Conservation (phyloP, 2,329 filamentous ascomycete genomes). For the Sordariomycetes sp. region DNA sequence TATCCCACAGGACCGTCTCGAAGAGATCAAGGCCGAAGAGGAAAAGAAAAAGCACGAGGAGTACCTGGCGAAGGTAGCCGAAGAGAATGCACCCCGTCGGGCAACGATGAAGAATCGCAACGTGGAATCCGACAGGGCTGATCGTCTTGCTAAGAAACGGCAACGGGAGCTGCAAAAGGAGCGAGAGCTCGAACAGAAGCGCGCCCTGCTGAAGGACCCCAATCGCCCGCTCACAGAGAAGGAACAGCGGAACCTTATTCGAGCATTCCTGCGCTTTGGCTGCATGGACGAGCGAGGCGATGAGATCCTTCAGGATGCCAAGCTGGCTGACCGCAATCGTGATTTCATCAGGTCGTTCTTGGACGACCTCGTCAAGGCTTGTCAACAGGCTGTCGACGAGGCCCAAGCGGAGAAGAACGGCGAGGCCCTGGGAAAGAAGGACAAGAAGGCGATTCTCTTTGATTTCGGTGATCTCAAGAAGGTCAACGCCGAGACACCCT, state of each 20-base stretch:
- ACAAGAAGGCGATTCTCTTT: constrained; percentile 92
- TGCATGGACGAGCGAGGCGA: constrained; percentile 79
- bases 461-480: constrained; percentile 90
- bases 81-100: constrained; percentile 73
- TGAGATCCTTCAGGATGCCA: constrained; percentile 78
- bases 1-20: constrained; percentile 86
- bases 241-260: constrained; percentile 82
- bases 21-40: constrained; percentile 79
- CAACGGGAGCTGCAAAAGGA: constrained; percentile 55
- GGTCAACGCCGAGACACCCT: constrained; percentile 87
- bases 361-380: constrained; percentile 53
- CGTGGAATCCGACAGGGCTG: constrained; percentile 47
- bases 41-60: constrained; percentile 72
- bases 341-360: constrained; percentile 68
- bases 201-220: constrained; percentile 65
- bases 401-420: constrained; percentile 61
- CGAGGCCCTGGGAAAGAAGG: constrained; percentile 73
- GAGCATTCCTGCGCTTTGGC: constrained; percentile 82
- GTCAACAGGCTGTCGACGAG: constrained; percentile 45
- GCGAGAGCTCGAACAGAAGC: constrained; percentile 60
- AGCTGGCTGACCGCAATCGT: constrained; percentile 67
- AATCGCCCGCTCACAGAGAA: constrained; percentile 84
- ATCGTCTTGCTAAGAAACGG: constrained; percentile 52
- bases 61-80: constrained; percentile 69
- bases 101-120: constrained; percentile 47